Evolutionary conservation across 2,329 filamentous ascomycete species (phyloP).

Genomic region (Talaromyces verruculosus): DNA sequence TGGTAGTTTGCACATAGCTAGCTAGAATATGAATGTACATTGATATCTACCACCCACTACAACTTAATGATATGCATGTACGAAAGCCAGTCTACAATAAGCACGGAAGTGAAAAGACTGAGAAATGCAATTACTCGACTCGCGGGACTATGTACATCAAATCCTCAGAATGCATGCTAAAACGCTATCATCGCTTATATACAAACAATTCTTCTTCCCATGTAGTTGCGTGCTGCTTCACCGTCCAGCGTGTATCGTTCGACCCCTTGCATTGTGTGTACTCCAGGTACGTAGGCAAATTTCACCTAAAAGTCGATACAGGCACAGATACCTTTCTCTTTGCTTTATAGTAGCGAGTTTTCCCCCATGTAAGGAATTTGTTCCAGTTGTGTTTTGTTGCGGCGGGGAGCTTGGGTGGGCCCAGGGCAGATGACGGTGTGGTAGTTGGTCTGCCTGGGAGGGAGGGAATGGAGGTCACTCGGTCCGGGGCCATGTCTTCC

Average conservation of each 20-base stretch:
- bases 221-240: neutral
- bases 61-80: neutral
- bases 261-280: neutral
- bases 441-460: neutral
- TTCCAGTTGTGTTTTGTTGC: conserved; percentile 47
- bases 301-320: conserved; percentile 8
- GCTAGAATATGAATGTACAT: neutral
- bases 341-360: conserved; percentile 56
- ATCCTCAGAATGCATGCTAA: conserved; percentile 9
- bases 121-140: conserved; percentile 10
- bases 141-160: conserved; percentile 9
- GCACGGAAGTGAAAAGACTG: neutral
- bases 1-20: conserved; percentile 14
- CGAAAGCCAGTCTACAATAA: neutral
- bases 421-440: neutral
- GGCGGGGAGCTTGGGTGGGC: conserved; percentile 9
- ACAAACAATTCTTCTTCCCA: conserved; percentile 1
- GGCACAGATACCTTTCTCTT: conserved; percentile 36
- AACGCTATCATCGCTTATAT: conserved; percentile 17
- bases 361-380: conserved; percentile 58
- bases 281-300: neutral
- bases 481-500: conserved; percentile 4
- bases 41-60: neutral
- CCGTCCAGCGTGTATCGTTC: neutral
- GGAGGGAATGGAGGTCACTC: neutral